A percentile compares a stretch with the other conserved stretches of the same genome.
These are phyloP conservation scores for Leersia perrieri DNA, from an alignment of 176 grass and related monocot species.

Conservation along the genomic window DNA sequence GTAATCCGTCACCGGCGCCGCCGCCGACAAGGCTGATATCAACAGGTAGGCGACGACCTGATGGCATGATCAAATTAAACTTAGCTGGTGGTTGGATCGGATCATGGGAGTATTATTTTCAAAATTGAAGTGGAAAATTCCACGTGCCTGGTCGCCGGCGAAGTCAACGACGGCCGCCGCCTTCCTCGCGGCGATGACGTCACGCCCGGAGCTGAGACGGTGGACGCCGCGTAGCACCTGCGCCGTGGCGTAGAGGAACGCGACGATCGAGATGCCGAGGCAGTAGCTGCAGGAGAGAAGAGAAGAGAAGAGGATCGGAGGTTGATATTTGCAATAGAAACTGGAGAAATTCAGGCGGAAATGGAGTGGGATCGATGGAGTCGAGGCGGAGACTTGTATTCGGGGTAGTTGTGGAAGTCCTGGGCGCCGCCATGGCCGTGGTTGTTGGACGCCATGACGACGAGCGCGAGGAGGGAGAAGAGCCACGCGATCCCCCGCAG, in stretches of 20 bases:
- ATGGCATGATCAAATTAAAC: too few species aligned
- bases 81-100: conserved; percentile 23
- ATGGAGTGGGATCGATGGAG: too few species aligned
- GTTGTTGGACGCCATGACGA: conserved; percentile 67
- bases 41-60: conserved; percentile 53
- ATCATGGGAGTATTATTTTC: too few species aligned
- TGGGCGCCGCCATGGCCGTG: conserved; percentile 58
- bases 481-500: conserved; percentile 47
- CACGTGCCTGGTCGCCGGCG: conserved; percentile 64
- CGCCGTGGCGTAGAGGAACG: conserved; percentile 55
- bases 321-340: not conserved
- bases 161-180: conserved; percentile 47
- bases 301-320: too few species aligned
- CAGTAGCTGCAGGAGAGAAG: conserved; percentile 45
- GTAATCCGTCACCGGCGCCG: conserved; percentile 69
- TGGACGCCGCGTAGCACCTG: conserved; percentile 47
- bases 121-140: too few species aligned
- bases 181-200: conserved; percentile 39
- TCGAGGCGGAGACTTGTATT: conserved; percentile 40
- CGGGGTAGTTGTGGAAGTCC: conserved; percentile 56
- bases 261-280: conserved; percentile 58
- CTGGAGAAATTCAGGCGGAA: not conserved
- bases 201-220: conserved; percentile 38
- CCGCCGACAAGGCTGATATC: conserved; percentile 51
- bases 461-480: conserved; percentile 64